Conservation (phyloP, 2,329 filamentous ascomycete species). For the Capronia americana region DNA sequence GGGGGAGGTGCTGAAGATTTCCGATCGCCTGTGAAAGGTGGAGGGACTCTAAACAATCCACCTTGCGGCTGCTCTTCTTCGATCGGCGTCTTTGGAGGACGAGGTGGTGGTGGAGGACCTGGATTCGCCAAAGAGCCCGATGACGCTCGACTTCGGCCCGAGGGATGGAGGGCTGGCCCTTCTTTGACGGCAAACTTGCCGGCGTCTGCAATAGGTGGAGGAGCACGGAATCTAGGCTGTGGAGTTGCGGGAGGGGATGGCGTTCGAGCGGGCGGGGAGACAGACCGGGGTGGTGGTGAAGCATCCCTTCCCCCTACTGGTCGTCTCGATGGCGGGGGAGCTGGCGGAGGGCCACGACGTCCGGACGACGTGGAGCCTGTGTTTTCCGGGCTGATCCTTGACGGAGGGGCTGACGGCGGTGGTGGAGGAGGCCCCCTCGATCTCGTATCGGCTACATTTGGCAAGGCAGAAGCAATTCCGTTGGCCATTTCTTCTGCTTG, state of each 20-base stretch:
- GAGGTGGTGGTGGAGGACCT: slow-evolving; percentile 70
- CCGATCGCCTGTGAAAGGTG: slow-evolving; percentile 74
- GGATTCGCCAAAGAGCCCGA: slow-evolving; percentile 58
- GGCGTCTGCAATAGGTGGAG: slow-evolving; percentile 86
- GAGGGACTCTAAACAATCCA: slow-evolving; percentile 74
- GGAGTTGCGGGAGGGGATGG: slow-evolving; percentile 69
- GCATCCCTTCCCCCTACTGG: slow-evolving; percentile 52
- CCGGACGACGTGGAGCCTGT: slow-evolving; percentile 60
- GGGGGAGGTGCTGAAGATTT: slow-evolving; percentile 71
- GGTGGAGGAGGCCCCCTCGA: slow-evolving; percentile 62
- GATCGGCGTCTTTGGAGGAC: slow-evolving; percentile 72
- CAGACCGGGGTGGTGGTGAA: slow-evolving; percentile 55
- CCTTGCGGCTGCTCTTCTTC: slow-evolving; percentile 66
- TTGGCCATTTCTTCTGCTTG: slow-evolving; percentile 57
- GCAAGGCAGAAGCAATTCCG: slow-evolving; percentile 49
- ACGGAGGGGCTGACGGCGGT: slow-evolving; percentile 62
- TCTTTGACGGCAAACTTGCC: slow-evolving; percentile 76
- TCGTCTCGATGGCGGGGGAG: slow-evolving; percentile 62
- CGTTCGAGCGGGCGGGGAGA: slow-evolving; percentile 67
- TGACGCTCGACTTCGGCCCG: slow-evolving; percentile 57
- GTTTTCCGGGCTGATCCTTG: slow-evolving; percentile 65
- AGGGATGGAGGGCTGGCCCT: slow-evolving; percentile 51
- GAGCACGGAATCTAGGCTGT: slow-evolving; percentile 77
- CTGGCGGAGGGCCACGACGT: slow-evolving; percentile 64
- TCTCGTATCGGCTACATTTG: slow-evolving; percentile 38